Evolutionary conservation across 257 asterid species (phyloP).

Genomic region (Solanum chiquidenum): DNA sequence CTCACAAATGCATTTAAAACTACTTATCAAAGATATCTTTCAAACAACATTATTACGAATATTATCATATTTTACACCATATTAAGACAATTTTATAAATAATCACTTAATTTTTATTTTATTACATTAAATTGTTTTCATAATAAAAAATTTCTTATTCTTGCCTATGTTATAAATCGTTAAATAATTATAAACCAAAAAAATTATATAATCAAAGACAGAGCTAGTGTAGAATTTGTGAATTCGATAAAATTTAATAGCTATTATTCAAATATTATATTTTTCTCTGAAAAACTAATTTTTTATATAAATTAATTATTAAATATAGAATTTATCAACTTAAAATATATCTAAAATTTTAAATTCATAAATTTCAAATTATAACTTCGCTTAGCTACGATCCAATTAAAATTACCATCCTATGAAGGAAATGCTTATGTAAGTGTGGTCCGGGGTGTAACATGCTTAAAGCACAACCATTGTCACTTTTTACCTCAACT

Average conservation of each 20-base stretch:
- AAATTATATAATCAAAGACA: no score
- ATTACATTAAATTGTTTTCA: no score
- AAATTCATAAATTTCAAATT: background rate
- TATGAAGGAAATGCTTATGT: background rate
- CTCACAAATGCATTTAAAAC: background rate
- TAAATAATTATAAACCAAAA: background rate
- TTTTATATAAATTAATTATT: no score
- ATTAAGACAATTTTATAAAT: background rate
- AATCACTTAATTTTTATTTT: no score
- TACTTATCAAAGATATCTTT: background rate
- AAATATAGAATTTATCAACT: no score
- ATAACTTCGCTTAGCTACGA: accelerated
- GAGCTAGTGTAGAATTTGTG: background rate
- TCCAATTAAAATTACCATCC: background rate
- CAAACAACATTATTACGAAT: background rate
- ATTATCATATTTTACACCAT: background rate
- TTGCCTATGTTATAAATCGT: background rate
- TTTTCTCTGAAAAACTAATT: no score
- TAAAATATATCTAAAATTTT: no score
- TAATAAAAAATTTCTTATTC: no score
- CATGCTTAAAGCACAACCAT: background rate
- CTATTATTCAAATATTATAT: background rate
- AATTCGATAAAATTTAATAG: no score
- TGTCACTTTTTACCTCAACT: background rate
- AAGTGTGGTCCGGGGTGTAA: background rate